Evolutionary conservation across 2,329 filamentous ascomycete species (phyloP).

Genomic region (Botrytis fabae): DNA sequence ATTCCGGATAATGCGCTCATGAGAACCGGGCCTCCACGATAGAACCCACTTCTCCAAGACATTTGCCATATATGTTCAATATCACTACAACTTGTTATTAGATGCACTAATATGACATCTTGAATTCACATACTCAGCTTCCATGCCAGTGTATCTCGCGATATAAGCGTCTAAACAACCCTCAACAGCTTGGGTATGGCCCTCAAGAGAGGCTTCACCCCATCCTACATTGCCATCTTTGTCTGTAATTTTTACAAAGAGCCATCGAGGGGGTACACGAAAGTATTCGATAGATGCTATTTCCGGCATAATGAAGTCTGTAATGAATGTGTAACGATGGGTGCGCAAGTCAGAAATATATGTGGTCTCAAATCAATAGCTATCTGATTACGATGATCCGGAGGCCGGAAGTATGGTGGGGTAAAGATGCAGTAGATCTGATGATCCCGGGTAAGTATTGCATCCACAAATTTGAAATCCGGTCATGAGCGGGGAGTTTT

Average conservation of each 20-base stretch:
- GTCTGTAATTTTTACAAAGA: constrained; percentile 76
- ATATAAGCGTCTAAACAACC: constrained; percentile 69
- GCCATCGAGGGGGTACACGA: constrained; percentile 71
- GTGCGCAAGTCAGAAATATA: not conserved
- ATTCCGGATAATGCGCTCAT: constrained; percentile 78
- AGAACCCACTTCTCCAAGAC: constrained; percentile 70
- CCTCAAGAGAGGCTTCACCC: constrained; percentile 75
- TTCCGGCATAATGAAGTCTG: constrained; percentile 53
- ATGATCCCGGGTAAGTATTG: constrained; percentile 12
- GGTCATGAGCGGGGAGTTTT: not conserved
- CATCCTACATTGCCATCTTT: constrained; percentile 64
- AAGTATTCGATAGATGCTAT: constrained; percentile 72
- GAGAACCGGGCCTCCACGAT: constrained; percentile 75
- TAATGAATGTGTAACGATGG: not conserved
- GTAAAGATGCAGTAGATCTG: constrained; percentile 2
- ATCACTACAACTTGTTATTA: constrained; percentile 50
- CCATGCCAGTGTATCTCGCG: constrained; percentile 61
- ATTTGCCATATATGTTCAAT: constrained; percentile 82
- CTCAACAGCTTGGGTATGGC: constrained; percentile 72
- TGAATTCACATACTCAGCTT: constrained; percentile 60
- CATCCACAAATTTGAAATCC: constrained; percentile 10
- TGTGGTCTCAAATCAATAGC: not conserved
- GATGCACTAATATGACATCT: not conserved
- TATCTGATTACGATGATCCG: not conserved
- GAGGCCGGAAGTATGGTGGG: constrained; percentile 8